These are phyloP conservation scores for Fusarium pseudocircinatum DNA, from an alignment of 2,329 filamentous ascomycete genomes.

Conservation along the genomic window DNA sequence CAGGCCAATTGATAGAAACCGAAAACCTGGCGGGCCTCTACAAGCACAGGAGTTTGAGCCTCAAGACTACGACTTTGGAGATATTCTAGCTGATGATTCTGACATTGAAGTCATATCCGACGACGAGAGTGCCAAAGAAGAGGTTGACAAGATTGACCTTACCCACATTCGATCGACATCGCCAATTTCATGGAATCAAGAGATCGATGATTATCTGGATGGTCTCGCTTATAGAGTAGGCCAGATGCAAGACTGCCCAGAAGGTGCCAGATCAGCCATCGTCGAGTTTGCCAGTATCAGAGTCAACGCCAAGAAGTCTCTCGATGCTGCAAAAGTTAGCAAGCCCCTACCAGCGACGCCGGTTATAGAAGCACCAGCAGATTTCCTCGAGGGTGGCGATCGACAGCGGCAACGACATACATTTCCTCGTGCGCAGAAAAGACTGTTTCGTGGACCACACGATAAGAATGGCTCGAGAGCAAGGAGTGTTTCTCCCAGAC, in stretches of 20 bases:
- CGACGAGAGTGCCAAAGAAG: neutral
- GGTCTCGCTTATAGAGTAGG: slow-evolving; percentile 49
- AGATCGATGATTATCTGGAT: slow-evolving; percentile 31
- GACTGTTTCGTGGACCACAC: neutral
- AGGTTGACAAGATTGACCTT: slow-evolving; percentile 35
- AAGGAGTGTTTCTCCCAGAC: slow-evolving; percentile 20
- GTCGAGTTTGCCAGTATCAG: slow-evolving; percentile 39
- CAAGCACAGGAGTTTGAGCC: slow-evolving; percentile 10
- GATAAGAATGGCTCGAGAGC: neutral
- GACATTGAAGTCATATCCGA: slow-evolving; percentile 28
- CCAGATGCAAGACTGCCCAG: slow-evolving; percentile 43
- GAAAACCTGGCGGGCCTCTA: neutral
- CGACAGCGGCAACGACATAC: neutral
- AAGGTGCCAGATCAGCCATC: slow-evolving; percentile 41
- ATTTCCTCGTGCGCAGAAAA: slow-evolving; percentile 8
- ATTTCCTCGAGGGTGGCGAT: slow-evolving; percentile 10
- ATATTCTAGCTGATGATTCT: slow-evolving; percentile 17
- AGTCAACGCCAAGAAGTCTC: neutral
- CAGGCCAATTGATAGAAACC: neutral
- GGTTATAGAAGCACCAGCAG: slow-evolving; percentile 38
- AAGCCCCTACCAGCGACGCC: slow-evolving; percentile 48
- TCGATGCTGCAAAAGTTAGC: slow-evolving; percentile 11
- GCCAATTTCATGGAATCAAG: slow-evolving; percentile 5
- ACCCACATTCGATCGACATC: slow-evolving; percentile 21
- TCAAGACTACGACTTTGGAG: slow-evolving; percentile 40